A percentile compares a stretch with the other conserved stretches of the same genome.
Conservation (phyloP, 306 rosid genomes). For the Crataegus laevigata region DNA sequence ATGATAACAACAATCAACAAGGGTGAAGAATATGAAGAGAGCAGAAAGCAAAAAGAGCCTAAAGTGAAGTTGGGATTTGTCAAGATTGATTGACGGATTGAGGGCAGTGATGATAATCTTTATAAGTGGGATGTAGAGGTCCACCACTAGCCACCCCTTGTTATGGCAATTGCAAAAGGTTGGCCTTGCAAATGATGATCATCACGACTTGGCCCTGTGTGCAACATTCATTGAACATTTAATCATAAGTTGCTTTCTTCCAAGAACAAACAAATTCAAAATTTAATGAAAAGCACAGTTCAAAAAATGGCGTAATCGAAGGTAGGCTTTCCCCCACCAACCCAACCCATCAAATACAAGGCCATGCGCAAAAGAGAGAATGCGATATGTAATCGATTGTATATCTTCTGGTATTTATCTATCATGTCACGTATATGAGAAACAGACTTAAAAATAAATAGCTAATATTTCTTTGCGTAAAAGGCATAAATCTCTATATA, state of each 20-base stretch:
- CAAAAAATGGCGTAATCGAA: neutral
- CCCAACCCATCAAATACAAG: neutral
- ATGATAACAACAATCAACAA: slow-evolving; percentile 11
- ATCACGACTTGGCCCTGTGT: slow-evolving; percentile 7
- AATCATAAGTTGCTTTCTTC: neutral
- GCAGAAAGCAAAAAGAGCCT: neutral
- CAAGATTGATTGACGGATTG: slow-evolving; percentile 8
- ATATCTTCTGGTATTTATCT: no score
- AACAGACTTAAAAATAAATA: no score
- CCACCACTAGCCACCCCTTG: slow-evolving; percentile 15
- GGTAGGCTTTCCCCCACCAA: slow-evolving; percentile 9
- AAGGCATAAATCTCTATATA: neutral
- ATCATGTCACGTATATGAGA: neutral
- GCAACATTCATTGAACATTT: slow-evolving; percentile 23
- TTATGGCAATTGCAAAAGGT: slow-evolving; percentile 1
- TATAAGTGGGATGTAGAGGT: slow-evolving; percentile 35
- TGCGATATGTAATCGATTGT: neutral
- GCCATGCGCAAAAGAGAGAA: neutral
- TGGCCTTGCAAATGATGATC: slow-evolving; percentile 21
- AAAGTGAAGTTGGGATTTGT: slow-evolving; percentile 24
- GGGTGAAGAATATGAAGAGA: neutral
- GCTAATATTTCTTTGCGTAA: no score
- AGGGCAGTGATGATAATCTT: slow-evolving; percentile 23
- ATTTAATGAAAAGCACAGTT: neutral
- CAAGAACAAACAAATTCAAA: neutral